phyloP scores from a whole-genome alignment of 306 rosid genomes.

The Gynostemma pentaphyllum region DNA sequence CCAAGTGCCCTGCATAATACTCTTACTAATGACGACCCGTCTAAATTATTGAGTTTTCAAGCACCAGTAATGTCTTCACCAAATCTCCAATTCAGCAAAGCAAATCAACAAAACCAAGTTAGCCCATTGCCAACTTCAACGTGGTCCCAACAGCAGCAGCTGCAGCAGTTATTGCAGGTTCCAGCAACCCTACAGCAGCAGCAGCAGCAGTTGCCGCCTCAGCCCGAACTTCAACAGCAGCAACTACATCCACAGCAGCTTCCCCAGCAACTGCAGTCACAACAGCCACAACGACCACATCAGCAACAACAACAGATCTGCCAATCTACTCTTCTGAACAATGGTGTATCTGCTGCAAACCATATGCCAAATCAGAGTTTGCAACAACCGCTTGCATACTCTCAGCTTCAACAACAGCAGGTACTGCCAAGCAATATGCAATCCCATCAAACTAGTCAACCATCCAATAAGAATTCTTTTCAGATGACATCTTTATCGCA shows the following conservation, averaged over 20 bases:
- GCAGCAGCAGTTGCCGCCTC: slow-evolving; percentile 31
- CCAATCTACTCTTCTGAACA: slow-evolving; percentile 39
- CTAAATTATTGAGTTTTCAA: slow-evolving; percentile 81
- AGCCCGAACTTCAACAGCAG: slow-evolving; percentile 29
- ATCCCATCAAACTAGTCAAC: slow-evolving; percentile 50
- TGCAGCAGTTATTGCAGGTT: slow-evolving; percentile 24
- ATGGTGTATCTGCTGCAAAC: slow-evolving; percentile 37
- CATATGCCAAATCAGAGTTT: slow-evolving; percentile 46
- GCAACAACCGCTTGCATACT: slow-evolving; percentile 44
- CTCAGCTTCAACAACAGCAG: slow-evolving; percentile 84
- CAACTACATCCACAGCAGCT: slow-evolving; percentile 16
- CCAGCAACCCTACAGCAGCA: slow-evolving; percentile 25
- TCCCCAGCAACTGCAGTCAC: slow-evolving; percentile 14
- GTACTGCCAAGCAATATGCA: slow-evolving; percentile 47
- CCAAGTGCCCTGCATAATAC: slow-evolving; percentile 43
- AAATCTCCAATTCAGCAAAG: slow-evolving; percentile 52
- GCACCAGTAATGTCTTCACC: slow-evolving; percentile 47
- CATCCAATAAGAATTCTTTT: slow-evolving; percentile 41
- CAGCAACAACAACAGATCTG: slow-evolving; percentile 31
- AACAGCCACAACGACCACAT: slow-evolving; percentile 5
- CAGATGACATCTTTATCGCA: slow-evolving; percentile 46
- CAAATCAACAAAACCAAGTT: slow-evolving; percentile 53
- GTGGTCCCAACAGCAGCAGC: slow-evolving; percentile 76
- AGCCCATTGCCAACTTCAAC: slow-evolving; percentile 45
- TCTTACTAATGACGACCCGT: slow-evolving; percentile 63